Evolutionary conservation across 2,329 filamentous ascomycete species (phyloP).

Genomic region (Acephala macrosclerotiorum): DNA sequence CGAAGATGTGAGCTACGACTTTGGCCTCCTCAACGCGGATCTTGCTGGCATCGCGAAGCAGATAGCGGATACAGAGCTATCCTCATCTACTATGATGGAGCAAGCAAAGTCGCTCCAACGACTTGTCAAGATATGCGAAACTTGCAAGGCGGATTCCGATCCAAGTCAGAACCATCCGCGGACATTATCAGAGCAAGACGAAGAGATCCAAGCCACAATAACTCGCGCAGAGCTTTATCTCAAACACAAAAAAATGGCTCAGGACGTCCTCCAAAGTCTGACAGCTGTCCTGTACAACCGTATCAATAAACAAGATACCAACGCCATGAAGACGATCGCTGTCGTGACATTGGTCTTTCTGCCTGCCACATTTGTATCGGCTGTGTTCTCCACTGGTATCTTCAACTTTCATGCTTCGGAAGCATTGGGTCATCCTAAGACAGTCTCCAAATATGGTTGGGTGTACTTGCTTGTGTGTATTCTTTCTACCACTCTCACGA

Average conservation of each 20-base stretch:
- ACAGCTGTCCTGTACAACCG: conserved; percentile 13
- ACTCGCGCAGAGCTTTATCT: conserved; percentile 14
- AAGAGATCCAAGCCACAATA: conserved; percentile 4
- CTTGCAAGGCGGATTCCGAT: not conserved
- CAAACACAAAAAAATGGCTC: conserved; percentile 9
- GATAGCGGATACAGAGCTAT: conserved; percentile 9
- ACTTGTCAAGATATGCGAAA: not conserved
- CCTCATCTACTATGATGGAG: not conserved
- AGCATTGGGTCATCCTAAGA: not conserved
- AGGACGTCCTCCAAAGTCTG: conserved; percentile 6
- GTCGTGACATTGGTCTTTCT: conserved; percentile 12
- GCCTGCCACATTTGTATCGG: conserved; percentile 9
- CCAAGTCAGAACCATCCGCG: not conserved
- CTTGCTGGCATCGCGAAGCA: conserved; percentile 7
- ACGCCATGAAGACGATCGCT: conserved; percentile 14
- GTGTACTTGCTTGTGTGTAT: conserved; percentile 10
- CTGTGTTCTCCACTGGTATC: conserved; percentile 10
- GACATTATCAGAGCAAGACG: not conserved
- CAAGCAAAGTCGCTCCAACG: not conserved
- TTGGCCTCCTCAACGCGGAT: conserved; percentile 11
- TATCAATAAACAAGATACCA: conserved; percentile 3
- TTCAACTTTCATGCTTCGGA: conserved; percentile 13
- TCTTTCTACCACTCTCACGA: not conserved
- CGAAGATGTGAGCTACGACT: not conserved
- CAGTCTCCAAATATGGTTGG: conserved; percentile 13